phyloP scores from a whole-genome alignment of 768 basidiomycete genomes.

The Clathrus columnatus region DNA sequence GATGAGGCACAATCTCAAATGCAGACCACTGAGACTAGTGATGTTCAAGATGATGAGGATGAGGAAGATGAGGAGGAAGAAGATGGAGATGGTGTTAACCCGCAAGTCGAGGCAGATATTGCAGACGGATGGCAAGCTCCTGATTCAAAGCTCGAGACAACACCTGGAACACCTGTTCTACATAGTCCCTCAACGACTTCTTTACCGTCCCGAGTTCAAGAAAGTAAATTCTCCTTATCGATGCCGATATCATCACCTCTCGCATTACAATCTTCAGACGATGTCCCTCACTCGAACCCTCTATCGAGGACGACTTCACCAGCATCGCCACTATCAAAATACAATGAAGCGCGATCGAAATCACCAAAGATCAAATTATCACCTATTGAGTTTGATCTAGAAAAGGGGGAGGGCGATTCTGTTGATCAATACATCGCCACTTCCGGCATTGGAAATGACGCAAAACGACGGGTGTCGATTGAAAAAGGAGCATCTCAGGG shows the following conservation, averaged over 20 bases:
- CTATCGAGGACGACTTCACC: background rate
- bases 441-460: background rate
- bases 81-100: background rate
- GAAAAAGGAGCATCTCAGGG: background rate
- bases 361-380: background rate
- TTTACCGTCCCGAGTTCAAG: background rate
- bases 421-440: too few species aligned
- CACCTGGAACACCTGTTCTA: background rate
- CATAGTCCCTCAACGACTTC: background rate
- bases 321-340: background rate
- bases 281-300: background rate
- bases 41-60: background rate
- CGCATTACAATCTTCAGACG: background rate
- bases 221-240: background rate
- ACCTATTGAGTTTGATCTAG: background rate
- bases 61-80: conserved; percentile 3
- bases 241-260: background rate
- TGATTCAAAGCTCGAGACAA: background rate
- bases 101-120: conserved; percentile 3
- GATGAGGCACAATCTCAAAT: conserved; percentile 10
- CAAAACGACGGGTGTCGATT: background rate
- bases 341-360: background rate
- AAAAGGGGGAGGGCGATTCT: background rate
- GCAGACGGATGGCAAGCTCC: conserved; percentile 2
- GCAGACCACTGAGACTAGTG: conserved; percentile 2